Base-by-base conservation (phyloP, 352 stramenopile genomes). In the Pythium volutum region DNA sequence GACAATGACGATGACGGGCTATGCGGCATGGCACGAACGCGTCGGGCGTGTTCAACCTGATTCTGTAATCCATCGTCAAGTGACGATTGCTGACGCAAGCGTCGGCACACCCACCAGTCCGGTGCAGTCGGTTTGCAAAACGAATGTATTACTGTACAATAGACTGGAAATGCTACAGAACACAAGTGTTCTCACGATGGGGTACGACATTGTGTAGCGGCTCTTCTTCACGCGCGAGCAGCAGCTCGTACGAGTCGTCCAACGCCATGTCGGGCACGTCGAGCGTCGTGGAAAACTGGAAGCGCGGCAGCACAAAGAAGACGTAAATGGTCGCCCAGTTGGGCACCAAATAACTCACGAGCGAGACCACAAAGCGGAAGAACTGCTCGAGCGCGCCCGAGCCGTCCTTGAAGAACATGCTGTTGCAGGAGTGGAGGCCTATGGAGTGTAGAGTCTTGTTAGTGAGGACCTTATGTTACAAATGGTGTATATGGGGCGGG, bases 301-400 rank as follows among this genome's bases (percentile, higher is more conserved):
- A 84, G 25, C 81, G 78, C 29, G 77, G 74, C 42, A 87, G 56
- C 55, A 87, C 60, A 48, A 81, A 91, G 66, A 91, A 91, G 22
- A 91, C 81, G 66, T 88, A 88, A 45, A 91, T 59, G 4, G 60
- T 79, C 33, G 77, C 77, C 77, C 77, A 89, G 53, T 87, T 88
- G 15, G 81, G 81, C 31, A 88, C 46, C 39, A 88, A 53, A 45
- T 84, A 86, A 50, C 71, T 77, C 29, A 75, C 70, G 8, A 82
- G 53, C 22, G 79, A 81, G 39, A 91, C 73, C 38, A 66, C 33
- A 5, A 88, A 64, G 11, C 81, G 81, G 36, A 76, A 55, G 0
- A 74, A 73, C 63, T 91, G 81, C 63, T 89, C 81, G 20, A 88
- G 43, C 15, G 73, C 48, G 3, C 79, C 77, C 0, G 77, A 68